These are phyloP conservation scores for Sporisorium iseilematis-ciliati DNA, from an alignment of 1,284 basidiomycete genomes.

Conservation along the genomic window DNA sequence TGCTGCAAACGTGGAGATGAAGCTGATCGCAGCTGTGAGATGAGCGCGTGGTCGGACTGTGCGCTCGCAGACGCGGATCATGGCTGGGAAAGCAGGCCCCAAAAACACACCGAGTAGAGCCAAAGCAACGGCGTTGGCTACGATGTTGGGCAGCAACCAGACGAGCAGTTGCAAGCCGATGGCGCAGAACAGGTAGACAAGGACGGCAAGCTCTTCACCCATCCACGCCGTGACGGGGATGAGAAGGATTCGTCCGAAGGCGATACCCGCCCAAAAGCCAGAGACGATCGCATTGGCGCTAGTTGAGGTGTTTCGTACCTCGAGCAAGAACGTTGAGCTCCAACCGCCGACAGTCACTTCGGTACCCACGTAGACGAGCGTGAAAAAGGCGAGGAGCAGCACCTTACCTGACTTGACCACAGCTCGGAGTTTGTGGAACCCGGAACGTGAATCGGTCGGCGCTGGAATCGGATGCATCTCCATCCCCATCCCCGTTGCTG, in stretches of 20 bases:
- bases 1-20: slow-evolving; percentile 42
- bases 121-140: slow-evolving; percentile 51
- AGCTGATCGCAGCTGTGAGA: slow-evolving; percentile 51
- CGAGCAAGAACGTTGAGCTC: slow-evolving; percentile 42
- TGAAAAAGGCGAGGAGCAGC: slow-evolving; percentile 38
- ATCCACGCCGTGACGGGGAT: slow-evolving; percentile 48
- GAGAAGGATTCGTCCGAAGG: slow-evolving; percentile 50
- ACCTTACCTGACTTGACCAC: slow-evolving; percentile 30
- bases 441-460: slow-evolving; percentile 5
- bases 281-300: slow-evolving; percentile 51
- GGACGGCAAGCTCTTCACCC: slow-evolving; percentile 47
- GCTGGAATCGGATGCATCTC: slow-evolving; percentile 18
- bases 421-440: slow-evolving; percentile 31
- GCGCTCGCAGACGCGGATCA: slow-evolving; percentile 34
- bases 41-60: slow-evolving; percentile 46
- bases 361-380: slow-evolving; percentile 52
- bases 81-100: slow-evolving; percentile 54
- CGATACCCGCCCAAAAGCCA: slow-evolving; percentile 58
- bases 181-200: slow-evolving; percentile 47
- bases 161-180: slow-evolving; percentile 50
- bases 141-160: slow-evolving; percentile 54
- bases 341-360: slow-evolving; percentile 61
- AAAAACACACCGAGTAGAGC: slow-evolving; percentile 52
- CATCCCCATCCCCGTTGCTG: slow-evolving; percentile 6
- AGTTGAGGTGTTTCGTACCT: slow-evolving; percentile 27